These are phyloP conservation scores for Diaporthe aspalathi DNA, from an alignment of 2,329 filamentous ascomycete species.

Conservation along the genomic window DNA sequence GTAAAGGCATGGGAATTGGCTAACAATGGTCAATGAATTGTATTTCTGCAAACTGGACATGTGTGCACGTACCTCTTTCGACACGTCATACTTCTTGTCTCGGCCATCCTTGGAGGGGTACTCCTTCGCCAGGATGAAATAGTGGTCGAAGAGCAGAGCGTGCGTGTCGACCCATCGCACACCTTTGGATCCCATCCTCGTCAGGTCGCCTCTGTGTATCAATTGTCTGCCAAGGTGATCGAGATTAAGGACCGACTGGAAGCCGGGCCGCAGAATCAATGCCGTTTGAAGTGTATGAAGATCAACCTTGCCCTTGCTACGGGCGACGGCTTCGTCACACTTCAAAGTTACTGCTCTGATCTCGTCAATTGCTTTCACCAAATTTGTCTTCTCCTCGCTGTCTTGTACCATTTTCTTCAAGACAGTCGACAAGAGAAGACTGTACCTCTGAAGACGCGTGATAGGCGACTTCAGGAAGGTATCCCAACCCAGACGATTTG, in stretches of 20 bases:
- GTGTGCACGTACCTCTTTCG: conserved; percentile 72
- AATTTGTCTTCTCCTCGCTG: conserved; percentile 88
- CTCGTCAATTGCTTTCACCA: conserved; percentile 87
- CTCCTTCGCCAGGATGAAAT: conserved; percentile 91
- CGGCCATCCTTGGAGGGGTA: conserved; percentile 75
- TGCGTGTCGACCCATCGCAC: conserved; percentile 96
- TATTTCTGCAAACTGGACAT: background rate
- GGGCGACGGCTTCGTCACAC: conserved; percentile 91
- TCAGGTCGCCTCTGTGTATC: conserved; percentile 88
- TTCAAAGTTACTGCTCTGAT: conserved; percentile 90
- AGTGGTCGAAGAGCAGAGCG: conserved; percentile 95
- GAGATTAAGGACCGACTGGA: conserved; percentile 89
- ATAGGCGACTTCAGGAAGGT: conserved; percentile 95
- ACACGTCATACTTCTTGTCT: conserved; percentile 92
- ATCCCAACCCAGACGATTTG: conserved; percentile 89
- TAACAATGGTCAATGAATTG: conserved; percentile 51
- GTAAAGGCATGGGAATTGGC: conserved; percentile 95
- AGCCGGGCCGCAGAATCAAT: conserved; percentile 85
- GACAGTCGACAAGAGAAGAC: conserved; percentile 83
- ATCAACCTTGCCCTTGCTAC: conserved; percentile 90
- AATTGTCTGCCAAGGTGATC: conserved; percentile 94
- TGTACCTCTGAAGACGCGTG: conserved; percentile 90
- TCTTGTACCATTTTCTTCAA: conserved; percentile 86
- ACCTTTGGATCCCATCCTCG: conserved; percentile 86
- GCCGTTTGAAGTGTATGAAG: conserved; percentile 86